Conservation (phyloP, 257 asterid species). For the Forsythia viridissima region DNA sequence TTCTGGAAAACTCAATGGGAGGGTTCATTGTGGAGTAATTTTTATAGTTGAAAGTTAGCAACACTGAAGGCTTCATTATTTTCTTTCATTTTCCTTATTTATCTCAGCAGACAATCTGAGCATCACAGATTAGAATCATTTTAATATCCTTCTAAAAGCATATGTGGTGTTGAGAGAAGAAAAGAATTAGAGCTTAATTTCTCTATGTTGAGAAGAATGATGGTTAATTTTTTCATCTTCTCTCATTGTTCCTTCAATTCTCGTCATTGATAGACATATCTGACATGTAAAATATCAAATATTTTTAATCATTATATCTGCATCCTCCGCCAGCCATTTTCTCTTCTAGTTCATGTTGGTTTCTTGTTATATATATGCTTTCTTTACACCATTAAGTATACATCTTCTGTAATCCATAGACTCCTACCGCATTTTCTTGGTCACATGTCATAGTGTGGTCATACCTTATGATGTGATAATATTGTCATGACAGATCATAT, state of each 20-base stretch:
- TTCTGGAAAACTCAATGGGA: neutral
- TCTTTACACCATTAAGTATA: neutral
- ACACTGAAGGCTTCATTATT: neutral
- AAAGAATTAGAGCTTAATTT: neutral
- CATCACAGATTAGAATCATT: neutral
- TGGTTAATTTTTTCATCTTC: neutral
- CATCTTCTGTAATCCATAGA: neutral
- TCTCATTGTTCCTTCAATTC: neutral
- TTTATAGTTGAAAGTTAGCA: neutral
- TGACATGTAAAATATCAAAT: neutral
- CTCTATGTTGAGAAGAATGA: neutral
- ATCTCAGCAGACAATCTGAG: neutral
- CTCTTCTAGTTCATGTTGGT: neutral
- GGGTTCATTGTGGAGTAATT: neutral
- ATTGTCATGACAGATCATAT: slow-evolving; percentile 66
- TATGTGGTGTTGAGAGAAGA: neutral
- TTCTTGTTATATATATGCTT: neutral
- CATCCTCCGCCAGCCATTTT: neutral
- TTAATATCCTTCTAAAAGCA: neutral
- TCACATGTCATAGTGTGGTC: slow-evolving; percentile 13
- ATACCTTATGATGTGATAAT: slow-evolving; percentile 14
- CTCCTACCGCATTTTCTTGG: neutral
- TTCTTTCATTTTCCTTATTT: neutral
- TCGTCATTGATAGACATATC: neutral
- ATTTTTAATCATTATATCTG: neutral